Conservation (phyloP, 2,329 filamentous ascomycete genomes). For the Sphaceloma murrayae region DNA sequence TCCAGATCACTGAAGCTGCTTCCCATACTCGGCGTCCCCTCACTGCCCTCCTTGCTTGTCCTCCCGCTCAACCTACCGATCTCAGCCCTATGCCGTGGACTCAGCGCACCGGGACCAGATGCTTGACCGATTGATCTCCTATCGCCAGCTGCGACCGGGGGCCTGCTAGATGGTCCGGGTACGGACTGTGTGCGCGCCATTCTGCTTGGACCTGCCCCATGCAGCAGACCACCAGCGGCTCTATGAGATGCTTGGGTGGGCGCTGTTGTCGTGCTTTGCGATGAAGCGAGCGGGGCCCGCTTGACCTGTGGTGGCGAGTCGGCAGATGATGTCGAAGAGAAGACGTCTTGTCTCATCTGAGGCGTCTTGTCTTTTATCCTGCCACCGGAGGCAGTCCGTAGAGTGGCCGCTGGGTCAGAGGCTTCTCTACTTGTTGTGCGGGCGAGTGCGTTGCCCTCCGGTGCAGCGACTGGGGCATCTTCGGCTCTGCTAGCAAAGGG, state of each 20-base stretch:
- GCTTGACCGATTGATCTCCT: constrained; percentile 46
- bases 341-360: constrained; percentile 8
- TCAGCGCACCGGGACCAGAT: constrained; percentile 26
- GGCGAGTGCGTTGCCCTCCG: constrained; percentile 17
- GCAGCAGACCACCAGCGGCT: not conserved
- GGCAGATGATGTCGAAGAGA: not conserved
- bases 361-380: constrained; percentile 15
- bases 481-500: constrained; percentile 34
- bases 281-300: constrained; percentile 7
- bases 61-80: constrained; percentile 47
- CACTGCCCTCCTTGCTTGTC: constrained; percentile 53
- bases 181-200: constrained; percentile 3
- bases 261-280: not conserved
- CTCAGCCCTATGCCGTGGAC: constrained; percentile 50
- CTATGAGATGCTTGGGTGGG: constrained; percentile 1
- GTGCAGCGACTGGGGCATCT: constrained; percentile 20
- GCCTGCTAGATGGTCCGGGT: not conserved
- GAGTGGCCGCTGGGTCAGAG: constrained; percentile 18
- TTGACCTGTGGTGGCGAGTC: not conserved
- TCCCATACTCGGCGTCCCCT: constrained; percentile 69
- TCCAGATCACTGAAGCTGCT: constrained; percentile 82
- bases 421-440: constrained; percentile 14
- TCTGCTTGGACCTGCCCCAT: constrained; percentile 1
- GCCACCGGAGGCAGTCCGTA: constrained; percentile 16
- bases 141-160: constrained; percentile 15